These are phyloP conservation scores for Thelonectria discophora DNA, from an alignment of 2,329 filamentous ascomycete species.

Conservation along the genomic window DNA sequence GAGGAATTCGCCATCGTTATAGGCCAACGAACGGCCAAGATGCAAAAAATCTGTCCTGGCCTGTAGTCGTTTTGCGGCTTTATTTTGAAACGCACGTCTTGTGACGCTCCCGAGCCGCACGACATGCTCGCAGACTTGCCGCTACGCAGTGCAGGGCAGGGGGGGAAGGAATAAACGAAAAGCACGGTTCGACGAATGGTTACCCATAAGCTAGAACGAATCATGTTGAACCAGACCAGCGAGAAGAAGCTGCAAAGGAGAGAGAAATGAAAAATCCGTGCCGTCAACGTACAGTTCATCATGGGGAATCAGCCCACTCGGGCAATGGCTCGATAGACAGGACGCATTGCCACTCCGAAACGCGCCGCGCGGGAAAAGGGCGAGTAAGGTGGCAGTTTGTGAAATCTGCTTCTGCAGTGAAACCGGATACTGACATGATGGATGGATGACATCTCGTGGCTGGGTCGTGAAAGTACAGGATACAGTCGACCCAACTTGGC, in stretches of 20 bases:
- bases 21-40: no score
- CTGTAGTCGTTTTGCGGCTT: background rate
- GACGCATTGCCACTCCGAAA: background rate
- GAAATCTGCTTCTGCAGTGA: background rate
- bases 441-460: background rate
- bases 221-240: background rate
- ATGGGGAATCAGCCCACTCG: background rate
- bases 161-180: no score
- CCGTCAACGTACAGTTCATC: background rate
- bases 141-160: no score
- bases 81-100: background rate
- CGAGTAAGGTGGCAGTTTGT: background rate
- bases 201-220: background rate
- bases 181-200: no score
- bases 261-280: no score
- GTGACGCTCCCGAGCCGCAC: background rate
- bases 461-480: background rate
- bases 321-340: background rate
- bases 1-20: no score
- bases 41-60: background rate
- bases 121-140: background rate
- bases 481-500: no score
- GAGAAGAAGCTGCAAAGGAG: no score
- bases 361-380: background rate
- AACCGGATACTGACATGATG: no score